phyloP scores from a whole-genome alignment of 163 green algal genomes.

The Scenedesmus sp. region DNA sequence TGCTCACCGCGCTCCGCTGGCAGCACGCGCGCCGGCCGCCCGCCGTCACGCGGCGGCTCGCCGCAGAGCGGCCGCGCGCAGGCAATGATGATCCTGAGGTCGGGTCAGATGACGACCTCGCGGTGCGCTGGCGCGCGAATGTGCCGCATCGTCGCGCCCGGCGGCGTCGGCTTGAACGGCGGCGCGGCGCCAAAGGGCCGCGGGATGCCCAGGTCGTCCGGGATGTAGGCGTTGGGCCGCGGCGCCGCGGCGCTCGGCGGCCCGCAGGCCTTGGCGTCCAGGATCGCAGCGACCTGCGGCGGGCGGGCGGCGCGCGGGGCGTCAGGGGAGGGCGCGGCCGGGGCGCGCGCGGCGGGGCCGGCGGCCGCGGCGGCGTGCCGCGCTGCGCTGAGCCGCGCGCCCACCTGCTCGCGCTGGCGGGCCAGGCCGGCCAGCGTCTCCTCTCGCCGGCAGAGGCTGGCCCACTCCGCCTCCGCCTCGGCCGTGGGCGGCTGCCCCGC shows the following conservation, averaged over 20 bases:
- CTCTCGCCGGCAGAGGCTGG: conserved; percentile 55
- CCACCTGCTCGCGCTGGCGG: conserved; percentile 39
- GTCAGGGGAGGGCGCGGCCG: no score
- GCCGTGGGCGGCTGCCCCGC: conserved; percentile 68
- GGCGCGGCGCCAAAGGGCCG: conserved; percentile 79
- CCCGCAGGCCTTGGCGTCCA: conserved; percentile 46
- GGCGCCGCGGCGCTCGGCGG: conserved; percentile 62
- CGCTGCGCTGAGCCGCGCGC: no score
- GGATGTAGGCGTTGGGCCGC: conserved; percentile 88
- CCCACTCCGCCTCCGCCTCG: conserved; percentile 77
- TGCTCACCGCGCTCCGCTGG: no score
- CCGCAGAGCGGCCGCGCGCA: no score
- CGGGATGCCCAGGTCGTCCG: conserved; percentile 83
- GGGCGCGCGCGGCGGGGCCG: no score
- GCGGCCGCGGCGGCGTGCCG: no score
- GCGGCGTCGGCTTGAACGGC: conserved; percentile 74
- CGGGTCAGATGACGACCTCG: conserved; percentile 79
- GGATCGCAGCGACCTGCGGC: conserved; percentile 43
- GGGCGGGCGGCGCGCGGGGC: no score
- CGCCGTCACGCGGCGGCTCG: no score
- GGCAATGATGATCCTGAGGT: no score
- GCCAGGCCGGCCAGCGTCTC: conserved; percentile 48
- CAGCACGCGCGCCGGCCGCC: no score
- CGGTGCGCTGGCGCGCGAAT: conserved; percentile 71
- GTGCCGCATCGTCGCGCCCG: conserved; percentile 77